Evolutionary conservation across 352 stramenopile species (phyloP).

Genomic region (Phytophthora sojae): DNA sequence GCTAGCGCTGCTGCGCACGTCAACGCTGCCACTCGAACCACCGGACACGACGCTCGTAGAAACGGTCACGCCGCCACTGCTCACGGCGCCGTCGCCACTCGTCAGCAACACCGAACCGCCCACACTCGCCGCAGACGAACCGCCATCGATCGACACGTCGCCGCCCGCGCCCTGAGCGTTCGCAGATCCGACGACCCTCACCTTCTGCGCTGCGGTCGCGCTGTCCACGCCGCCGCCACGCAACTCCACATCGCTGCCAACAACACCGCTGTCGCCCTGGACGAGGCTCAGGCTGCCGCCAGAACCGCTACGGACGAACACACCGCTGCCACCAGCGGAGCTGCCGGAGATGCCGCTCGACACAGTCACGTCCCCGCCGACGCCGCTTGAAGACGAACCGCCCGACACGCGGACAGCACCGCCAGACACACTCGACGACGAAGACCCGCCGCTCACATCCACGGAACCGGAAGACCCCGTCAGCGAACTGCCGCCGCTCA

Average conservation of each 20-base stretch:
- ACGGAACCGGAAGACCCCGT: too few relatives aligned
- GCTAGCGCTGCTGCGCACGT: slow-evolving; percentile 25
- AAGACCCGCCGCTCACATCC: too few relatives aligned
- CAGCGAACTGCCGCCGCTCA: too few relatives aligned
- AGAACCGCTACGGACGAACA: slow-evolving; percentile 31
- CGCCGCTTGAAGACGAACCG: slow-evolving; percentile 22
- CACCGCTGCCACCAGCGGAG: slow-evolving; percentile 17
- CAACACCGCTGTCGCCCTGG: slow-evolving; percentile 28
- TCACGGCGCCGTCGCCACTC: slow-evolving; percentile 24
- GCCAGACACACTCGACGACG: slow-evolving; percentile 15
- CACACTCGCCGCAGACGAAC: slow-evolving; percentile 22
- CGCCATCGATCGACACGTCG: slow-evolving; percentile 36
- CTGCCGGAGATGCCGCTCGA: slow-evolving; percentile 27
- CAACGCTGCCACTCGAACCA: slow-evolving; percentile 24
- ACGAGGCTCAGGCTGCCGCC: slow-evolving; percentile 30
- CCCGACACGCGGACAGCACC: slow-evolving; percentile 15
- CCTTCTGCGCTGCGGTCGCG: slow-evolving; percentile 22
- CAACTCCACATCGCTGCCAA: slow-evolving; percentile 37
- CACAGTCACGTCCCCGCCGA: slow-evolving; percentile 36
- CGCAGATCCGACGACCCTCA: slow-evolving; percentile 32
- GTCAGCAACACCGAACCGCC: slow-evolving; percentile 27
- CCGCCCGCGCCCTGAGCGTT: slow-evolving; percentile 33
- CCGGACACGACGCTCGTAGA: slow-evolving; percentile 23
- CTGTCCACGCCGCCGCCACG: slow-evolving; percentile 27
- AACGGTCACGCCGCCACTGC: slow-evolving; percentile 26